These are phyloP conservation scores for Debaryomycetaceae sp. DNA, from an alignment of 1,139 yeast genomes.

Conservation along the genomic window DNA sequence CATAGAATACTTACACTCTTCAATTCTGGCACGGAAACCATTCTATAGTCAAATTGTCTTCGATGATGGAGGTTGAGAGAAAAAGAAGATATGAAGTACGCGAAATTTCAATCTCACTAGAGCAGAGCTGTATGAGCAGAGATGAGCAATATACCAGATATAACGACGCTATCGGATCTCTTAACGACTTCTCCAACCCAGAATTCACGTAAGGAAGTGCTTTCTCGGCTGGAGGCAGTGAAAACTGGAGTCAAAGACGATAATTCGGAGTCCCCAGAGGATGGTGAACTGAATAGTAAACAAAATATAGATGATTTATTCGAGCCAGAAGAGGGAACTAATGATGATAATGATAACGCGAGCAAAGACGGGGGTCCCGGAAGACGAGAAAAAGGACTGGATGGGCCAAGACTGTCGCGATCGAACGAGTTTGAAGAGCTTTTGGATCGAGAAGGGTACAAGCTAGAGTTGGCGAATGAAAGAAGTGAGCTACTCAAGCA, in stretches of 20 bases:
- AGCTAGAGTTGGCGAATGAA: conserved; percentile 16
- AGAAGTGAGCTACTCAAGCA: conserved; percentile 20
- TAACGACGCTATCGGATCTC: conserved; percentile 26
- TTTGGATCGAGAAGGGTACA: conserved; percentile 18
- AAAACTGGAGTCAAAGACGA: not conserved
- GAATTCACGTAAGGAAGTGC: conserved; percentile 5
- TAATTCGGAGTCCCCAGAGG: not conserved
- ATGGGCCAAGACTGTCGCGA: not conserved
- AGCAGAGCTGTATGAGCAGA: not conserved
- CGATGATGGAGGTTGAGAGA: conserved; percentile 2
- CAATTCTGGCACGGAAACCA: conserved; percentile 68
- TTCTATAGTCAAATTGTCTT: conserved; percentile 10
- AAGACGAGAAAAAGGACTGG: not conserved
- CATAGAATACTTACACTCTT: conserved; percentile 32
- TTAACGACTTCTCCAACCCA: conserved; percentile 20
- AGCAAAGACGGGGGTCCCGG: not conserved
- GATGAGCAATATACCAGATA: conserved; percentile 26
- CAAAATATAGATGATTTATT: conserved; percentile 3
- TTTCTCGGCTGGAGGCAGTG: conserved; percentile 1
- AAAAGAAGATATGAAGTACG: conserved; percentile 1
- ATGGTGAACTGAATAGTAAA: not conserved
- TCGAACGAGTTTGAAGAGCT: conserved; percentile 7
- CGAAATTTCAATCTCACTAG: not conserved
- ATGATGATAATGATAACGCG: not conserved
- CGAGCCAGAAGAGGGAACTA: conserved; percentile 4